Percentiles rank a stretch among this genome's conserved stretches.
Evolutionary conservation across 23 red algal species (phyloP).

Genomic region (Gracilaria domingensis): DNA sequence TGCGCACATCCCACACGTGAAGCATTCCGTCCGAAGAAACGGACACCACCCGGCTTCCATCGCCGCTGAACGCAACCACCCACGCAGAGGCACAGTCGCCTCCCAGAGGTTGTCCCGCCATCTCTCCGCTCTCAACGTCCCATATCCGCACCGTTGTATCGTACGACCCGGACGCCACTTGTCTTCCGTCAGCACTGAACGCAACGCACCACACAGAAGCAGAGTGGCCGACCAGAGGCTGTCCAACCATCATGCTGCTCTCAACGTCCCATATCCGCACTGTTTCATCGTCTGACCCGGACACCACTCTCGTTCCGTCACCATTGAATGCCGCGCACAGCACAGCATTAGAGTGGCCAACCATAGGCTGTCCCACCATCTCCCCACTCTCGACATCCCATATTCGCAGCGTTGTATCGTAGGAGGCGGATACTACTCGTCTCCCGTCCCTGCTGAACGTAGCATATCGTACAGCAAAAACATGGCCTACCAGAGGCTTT

Average conservation of each 20-base stretch:
- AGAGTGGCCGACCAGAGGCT: neutral
- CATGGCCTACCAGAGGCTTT: neutral
- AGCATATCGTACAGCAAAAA: neutral
- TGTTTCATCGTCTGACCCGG: neutral
- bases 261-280: slow-evolving; percentile 12
- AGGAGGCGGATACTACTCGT: neutral
- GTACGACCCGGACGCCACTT: neutral
- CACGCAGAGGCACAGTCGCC: neutral
- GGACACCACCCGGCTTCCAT: slow-evolving; percentile 15
- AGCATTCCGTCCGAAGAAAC: neutral
- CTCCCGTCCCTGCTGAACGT: neutral
- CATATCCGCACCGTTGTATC: slow-evolving; percentile 14
- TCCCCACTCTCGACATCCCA: slow-evolving; percentile 2
- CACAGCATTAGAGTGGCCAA: neutral
- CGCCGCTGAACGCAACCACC: neutral
- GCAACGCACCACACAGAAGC: neutral
- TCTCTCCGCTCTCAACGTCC: slow-evolving; percentile 15
- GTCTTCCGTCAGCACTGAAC: neutral
- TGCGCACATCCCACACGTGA: neutral
- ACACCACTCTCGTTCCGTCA: neutral
- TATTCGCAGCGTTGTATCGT: neutral
- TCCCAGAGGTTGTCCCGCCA: neutral
- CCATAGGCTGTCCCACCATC: neutral
- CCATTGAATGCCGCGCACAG: neutral
- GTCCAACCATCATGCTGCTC: neutral